Base-by-base conservation (phyloP, 768 basidiomycete genomes). In the Amanita phalloides region DNA sequence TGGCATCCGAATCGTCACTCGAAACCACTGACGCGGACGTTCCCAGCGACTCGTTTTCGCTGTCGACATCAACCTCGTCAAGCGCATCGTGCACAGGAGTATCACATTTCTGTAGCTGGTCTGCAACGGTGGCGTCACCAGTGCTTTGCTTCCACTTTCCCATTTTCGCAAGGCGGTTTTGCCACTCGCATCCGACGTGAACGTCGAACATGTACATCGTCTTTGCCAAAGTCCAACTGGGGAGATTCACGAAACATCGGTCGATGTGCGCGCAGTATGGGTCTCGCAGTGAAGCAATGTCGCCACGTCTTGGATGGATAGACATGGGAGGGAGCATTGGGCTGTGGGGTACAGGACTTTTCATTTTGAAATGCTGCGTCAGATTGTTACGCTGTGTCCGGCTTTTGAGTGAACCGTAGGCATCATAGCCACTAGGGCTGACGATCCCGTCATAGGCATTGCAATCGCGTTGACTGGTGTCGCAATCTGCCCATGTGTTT, bases 151-250 rank as follows among this genome's bases (percentile, higher is more conserved):
- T 37, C 44, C 30, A 23, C 36, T 45, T 47, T 1, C 35, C 26
- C 11, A 28, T n/a, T 20, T 21, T 20, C 6, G 44, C 10, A 14
- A 3, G 23, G n/a, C 26, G 43, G 10, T 3, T 20, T 17, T 28
- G 35, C 51, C 51, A 45, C 37, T 53, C 51, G 17, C 17, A 36
- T n/a, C 45, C 53, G 38, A 43, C 62, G 42, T 77, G 75, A 59
- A 86, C 62, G 55, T 82, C 78, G 55, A 74, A 74, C 63, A 81
- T 71, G 69, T 78, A 86, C n/a, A 85, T 57, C 37, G 72, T 74
- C 68, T 86, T 86, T 41, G 71, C 65, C 59, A 86, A 78, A 17
- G 84, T 85, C 78, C 82, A 84, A 44, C 79, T 61, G 3, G 79
- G 76, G 58, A 80, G 68, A 32, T 63, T 67, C 53, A 72, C 72